Evolutionary conservation across 2,329 filamentous ascomycete species (phyloP), one percentile per base, ranked within the genome.

Genomic region (Ilyonectria destructans): DNA sequence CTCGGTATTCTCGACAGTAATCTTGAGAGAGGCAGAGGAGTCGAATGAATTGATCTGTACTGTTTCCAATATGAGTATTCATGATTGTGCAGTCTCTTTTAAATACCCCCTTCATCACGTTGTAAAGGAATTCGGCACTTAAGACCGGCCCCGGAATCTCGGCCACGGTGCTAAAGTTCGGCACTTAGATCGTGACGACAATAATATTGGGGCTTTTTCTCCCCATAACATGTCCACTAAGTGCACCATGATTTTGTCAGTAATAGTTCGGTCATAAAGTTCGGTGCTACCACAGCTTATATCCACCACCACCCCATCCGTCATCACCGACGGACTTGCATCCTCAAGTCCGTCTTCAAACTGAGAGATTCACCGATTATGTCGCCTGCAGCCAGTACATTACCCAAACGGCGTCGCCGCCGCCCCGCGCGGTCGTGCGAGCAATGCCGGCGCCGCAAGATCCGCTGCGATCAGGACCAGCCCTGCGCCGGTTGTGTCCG

Each of bases 381-480:
- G 63, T 52, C 59, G 17, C 59, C 74, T 33, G 57, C 37, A 45
- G 43, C 49, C 6, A 71, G 67, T 8, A 49, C 65, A n/a, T 58
- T 59, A 6, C n/a, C 63, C 17, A 75, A 74, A 56, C 74, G 74
- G 31, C 74, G 74, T 8, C 67, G 74, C 43, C 74, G 74, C 1
- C 70, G 74, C 17, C 73, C 74, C 3, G 74, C 74, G 21, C 64
- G 68, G 21, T 76, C 74, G 5, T 76, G 74, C 33, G 74, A 76
- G 57, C 74, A 76, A 52, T 76, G 74, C 17, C 74, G 74, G 2
- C 71, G 74, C 51, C 73, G 74, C 35, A 76, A 76, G 56, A 69
- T 76, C 46, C 70, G 71, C 40, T 76, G 74, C 49, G 68, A 69
- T 40, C 48, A 72, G 31, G 70, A 65, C 4, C 73, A 74, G 62